Evolutionary conservation across 2,329 filamentous ascomycete genomes (phyloP).

Genomic region (Fusarium austroafricanum): DNA sequence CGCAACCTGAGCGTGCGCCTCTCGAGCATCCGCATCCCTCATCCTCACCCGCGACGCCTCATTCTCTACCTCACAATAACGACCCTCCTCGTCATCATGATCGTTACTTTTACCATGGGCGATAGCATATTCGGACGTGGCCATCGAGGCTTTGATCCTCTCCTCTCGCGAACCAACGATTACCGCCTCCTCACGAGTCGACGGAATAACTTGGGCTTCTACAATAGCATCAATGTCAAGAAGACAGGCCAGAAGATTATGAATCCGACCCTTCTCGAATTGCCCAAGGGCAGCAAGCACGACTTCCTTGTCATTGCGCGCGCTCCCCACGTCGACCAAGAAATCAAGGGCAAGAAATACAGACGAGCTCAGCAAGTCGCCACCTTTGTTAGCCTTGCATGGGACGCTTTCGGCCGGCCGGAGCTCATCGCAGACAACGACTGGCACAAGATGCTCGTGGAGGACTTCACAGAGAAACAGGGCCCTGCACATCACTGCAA

Average conservation of each 20-base stretch:
- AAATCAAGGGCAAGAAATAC: conserved; percentile 38
- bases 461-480: conserved; percentile 32
- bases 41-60: conserved; percentile 37
- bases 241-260: conserved; percentile 40
- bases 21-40: conserved; percentile 14
- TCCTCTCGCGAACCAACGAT: conserved; percentile 37
- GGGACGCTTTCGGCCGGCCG: conserved; percentile 35
- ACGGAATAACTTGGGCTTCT: conserved; percentile 38
- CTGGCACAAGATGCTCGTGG: conserved; percentile 40
- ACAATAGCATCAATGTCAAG: conserved; percentile 39
- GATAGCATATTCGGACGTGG: not conserved
- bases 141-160: conserved; percentile 25
- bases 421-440: conserved; percentile 31
- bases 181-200: conserved; percentile 35
- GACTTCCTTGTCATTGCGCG: conserved; percentile 40
- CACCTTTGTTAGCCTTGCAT: conserved; percentile 36
- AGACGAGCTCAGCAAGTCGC: conserved; percentile 37
- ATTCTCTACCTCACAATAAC: conserved; percentile 24
- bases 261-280: conserved; percentile 39
- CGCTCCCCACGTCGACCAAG: conserved; percentile 35
- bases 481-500: conserved; percentile 41
- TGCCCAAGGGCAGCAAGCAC: conserved; percentile 37
- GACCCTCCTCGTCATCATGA: conserved; percentile 23
- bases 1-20: conserved; percentile 19
- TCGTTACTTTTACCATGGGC: conserved; percentile 19